Conservation (phyloP, 805 yeast species). For the Sporopachydermia lactativora region DNA sequence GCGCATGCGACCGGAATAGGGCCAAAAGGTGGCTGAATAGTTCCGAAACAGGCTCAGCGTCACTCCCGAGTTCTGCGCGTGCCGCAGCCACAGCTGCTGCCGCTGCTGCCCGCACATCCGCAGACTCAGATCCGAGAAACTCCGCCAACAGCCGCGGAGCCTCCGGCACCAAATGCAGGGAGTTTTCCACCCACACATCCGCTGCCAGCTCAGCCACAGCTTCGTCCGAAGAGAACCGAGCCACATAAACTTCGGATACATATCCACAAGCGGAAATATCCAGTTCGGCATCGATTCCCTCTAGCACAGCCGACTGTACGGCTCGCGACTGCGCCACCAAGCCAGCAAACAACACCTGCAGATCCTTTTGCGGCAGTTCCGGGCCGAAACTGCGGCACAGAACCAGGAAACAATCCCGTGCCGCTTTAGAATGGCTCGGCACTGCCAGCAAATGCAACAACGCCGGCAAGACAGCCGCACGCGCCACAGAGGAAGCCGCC, state of each 20-base stretch:
- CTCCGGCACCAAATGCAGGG: constrained; percentile 30
- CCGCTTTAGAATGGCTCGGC: constrained; percentile 65
- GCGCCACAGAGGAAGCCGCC: constrained; percentile 52
- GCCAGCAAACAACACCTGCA: constrained; percentile 40
- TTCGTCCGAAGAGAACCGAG: constrained; percentile 59
- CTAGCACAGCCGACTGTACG: constrained; percentile 69
- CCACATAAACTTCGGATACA: constrained; percentile 64
- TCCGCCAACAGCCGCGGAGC: constrained; percentile 33
- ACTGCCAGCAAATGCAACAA: constrained; percentile 54
- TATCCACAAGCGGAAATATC: constrained; percentile 29
- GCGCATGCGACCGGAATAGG: constrained; percentile 43
- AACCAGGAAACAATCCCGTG: constrained; percentile 72
- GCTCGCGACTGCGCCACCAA: constrained; percentile 48
- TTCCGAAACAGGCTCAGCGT: constrained; percentile 12
- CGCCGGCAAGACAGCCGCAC: constrained; percentile 46
- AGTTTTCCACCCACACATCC: constrained; percentile 78
- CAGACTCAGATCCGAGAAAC: constrained; percentile 39
- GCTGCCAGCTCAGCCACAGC: constrained; percentile 49
- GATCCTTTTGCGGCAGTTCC: constrained; percentile 40
- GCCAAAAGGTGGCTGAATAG: constrained; percentile 32
- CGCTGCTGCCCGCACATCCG: constrained; percentile 58
- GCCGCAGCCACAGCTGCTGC: constrained; percentile 62
- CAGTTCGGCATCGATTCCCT: constrained; percentile 72
- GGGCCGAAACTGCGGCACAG: constrained; percentile 66
- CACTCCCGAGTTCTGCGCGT: constrained; percentile 22